These are phyloP conservation scores for Hydnomerulius pinastri DNA, from an alignment of 768 basidiomycete species.

Conservation along the genomic window DNA sequence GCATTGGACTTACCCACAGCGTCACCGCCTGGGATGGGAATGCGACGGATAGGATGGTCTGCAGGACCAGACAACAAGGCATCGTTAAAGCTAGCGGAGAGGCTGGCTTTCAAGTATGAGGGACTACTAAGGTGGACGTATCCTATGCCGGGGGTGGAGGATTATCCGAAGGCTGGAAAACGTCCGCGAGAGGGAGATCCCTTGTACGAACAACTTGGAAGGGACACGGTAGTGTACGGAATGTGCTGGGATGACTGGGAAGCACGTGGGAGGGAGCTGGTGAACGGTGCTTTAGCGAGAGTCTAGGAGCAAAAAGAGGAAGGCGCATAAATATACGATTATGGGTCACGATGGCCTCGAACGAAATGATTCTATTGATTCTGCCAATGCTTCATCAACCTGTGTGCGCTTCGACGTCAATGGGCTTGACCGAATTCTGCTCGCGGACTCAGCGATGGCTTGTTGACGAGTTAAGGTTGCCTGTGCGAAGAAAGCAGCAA, in stretches of 20 bases:
- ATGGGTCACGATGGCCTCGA: constrained; percentile 1
- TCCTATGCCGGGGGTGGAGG: not conserved
- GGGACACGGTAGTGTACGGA: not conserved
- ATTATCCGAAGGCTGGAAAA: not conserved
- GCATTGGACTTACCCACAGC: no score
- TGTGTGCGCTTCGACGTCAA: constrained; percentile 4
- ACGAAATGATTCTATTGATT: constrained; percentile 8
- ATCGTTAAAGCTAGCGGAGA: not conserved
- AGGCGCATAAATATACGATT: no score
- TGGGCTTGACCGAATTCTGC: constrained; percentile 2
- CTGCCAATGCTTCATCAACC: constrained; percentile 25
- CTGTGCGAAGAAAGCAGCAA: constrained; percentile 36
- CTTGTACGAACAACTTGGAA: not conserved
- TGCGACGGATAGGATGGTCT: no score
- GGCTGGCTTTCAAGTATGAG: not conserved
- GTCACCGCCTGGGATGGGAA: no score
- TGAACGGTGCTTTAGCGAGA: no score
- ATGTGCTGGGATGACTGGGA: not conserved
- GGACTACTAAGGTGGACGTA: not conserved
- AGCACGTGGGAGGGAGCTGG: no score
- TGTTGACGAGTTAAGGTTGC: constrained; percentile 31
- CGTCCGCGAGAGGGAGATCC: not conserved
- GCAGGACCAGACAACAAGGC: not conserved
- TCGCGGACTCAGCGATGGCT: constrained; percentile 27
- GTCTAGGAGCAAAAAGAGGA: no score